Percentiles rank a stretch among this genome's conserved stretches.
These are phyloP conservation scores for Candida ipomoeae DNA, from an alignment of 805 yeast genomes.

Conservation along the genomic window DNA sequence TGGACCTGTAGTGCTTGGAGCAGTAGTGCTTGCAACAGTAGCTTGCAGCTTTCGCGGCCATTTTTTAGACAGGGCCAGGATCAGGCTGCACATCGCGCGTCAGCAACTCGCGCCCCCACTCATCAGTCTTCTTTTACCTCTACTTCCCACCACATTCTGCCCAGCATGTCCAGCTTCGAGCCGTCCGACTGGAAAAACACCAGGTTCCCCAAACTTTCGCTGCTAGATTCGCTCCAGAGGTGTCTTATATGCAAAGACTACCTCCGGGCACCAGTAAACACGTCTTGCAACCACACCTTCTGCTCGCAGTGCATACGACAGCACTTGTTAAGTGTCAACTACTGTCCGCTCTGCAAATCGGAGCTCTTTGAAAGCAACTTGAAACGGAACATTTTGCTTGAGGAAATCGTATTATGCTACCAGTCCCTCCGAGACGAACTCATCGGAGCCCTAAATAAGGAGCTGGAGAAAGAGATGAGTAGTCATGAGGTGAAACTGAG, in stretches of 20 bases:
- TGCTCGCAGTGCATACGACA: constrained; percentile 84
- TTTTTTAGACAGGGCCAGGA: background rate
- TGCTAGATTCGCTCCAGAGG: constrained; percentile 66
- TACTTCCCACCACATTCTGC: background rate
- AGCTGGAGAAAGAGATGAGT: background rate
- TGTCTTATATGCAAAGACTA: constrained; percentile 90
- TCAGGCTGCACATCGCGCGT: constrained; percentile 1
- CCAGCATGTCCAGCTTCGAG: constrained; percentile 34
- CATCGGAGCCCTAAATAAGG: constrained; percentile 4
- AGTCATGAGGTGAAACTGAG: too few species aligned
- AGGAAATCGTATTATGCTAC: constrained; percentile 61
- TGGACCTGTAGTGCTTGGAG: too few species aligned
- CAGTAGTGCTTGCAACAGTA: background rate
- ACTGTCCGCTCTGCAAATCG: constrained; percentile 76
- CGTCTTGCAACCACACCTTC: constrained; percentile 84
- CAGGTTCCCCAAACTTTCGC: constrained; percentile 49
- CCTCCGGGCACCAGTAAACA: constrained; percentile 71
- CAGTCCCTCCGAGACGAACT: constrained; percentile 16
- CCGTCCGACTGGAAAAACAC: constrained; percentile 68
- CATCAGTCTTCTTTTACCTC: background rate
- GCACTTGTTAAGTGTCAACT: constrained; percentile 51
- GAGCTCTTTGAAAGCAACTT: constrained; percentile 68
- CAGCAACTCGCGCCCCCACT: constrained; percentile 2
- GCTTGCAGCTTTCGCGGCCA: background rate
- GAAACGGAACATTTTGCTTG: constrained; percentile 63